Evolutionary conservation across 495 filamentous ascomycete genomes (phyloP), one percentile per base, ranked within the genome.

Genomic region (Echria macrotheca): DNA sequence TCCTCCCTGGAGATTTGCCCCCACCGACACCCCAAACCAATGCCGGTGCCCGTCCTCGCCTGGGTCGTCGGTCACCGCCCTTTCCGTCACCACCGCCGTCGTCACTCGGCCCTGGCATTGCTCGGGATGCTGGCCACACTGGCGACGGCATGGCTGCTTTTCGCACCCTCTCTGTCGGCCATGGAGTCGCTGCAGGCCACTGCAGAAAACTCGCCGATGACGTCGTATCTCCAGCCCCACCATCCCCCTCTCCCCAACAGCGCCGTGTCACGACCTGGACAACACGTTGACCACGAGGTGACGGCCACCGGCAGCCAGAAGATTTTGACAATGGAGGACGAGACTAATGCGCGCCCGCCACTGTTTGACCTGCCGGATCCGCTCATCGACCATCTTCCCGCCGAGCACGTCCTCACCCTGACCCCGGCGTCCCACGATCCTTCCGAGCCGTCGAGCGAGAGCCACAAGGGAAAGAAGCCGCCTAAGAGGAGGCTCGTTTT

Each of bases 401-500:
- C 58, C 4, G 60, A 65, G 17, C 54, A 63, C 42, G 46, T 71
- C 17, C 70, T 65, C 3, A 46, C 59, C 21, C 38, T 41, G 26
- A 31, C 44, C 12, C 42, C 24, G 23, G 48, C 12, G 28, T 31
- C 8, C n/a, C 25, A 8, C 36, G 33, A 2, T 17, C n/a, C n/a
- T n/a, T n/a, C n/a, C n/a, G n/a, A n/a, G n/a, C n/a, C n/a, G n/a
- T n/a, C n/a, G n/a, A n/a, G n/a, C n/a, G 11, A 24, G 25, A 18
- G 31, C 39, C 15, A 2, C 28, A 23, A 5, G 44, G 17, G 15
- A 22, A 47, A 37, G 14, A 25, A 37, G 43, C 35, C 5, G 49
- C 25, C 22, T 37, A 36, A 25, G 28, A 49, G 26, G 44, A n/a
- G 69, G 0, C 70, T 97, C 18, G 68, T 97, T 7, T 60, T 96